phyloP scores from a whole-genome alignment of 441 rosid species.

The Kokia cookei region DNA sequence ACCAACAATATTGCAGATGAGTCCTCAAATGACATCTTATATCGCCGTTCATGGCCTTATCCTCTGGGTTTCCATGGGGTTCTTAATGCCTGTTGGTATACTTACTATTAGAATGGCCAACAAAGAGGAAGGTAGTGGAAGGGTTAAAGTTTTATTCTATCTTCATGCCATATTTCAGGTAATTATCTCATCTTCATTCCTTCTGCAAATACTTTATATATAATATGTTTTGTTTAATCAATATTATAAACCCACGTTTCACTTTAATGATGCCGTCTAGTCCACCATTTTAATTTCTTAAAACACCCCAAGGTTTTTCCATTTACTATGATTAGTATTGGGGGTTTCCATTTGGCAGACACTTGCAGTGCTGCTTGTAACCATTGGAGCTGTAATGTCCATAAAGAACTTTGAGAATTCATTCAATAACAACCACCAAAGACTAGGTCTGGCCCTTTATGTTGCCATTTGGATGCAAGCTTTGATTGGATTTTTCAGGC shows the following conservation, averaged over 20 bases:
- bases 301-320: neutral
- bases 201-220: neutral
- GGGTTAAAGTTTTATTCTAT: constrained; percentile 46
- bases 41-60: constrained; percentile 72
- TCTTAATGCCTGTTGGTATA: constrained; percentile 76
- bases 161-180: constrained; percentile 71
- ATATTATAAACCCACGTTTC: constrained; percentile 26
- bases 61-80: constrained; percentile 80
- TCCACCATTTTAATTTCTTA: constrained; percentile 5
- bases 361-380: constrained; percentile 56
- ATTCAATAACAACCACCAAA: constrained; percentile 77
- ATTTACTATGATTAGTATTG: neutral
- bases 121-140: constrained; percentile 39
- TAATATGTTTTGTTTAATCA: constrained; percentile 18
- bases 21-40: constrained; percentile 44
- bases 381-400: constrained; percentile 76
- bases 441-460: constrained; percentile 70
- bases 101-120: constrained; percentile 62
- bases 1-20: constrained; percentile 24
- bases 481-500: constrained; percentile 59
- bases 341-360: constrained; percentile 26
- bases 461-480: constrained; percentile 78
- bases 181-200: neutral
- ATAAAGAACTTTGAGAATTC: constrained; percentile 68
- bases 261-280: constrained; percentile 46